phyloP scores from a whole-genome alignment of 1,284 basidiomycete species.

The Xerocomus alliaceus region DNA sequence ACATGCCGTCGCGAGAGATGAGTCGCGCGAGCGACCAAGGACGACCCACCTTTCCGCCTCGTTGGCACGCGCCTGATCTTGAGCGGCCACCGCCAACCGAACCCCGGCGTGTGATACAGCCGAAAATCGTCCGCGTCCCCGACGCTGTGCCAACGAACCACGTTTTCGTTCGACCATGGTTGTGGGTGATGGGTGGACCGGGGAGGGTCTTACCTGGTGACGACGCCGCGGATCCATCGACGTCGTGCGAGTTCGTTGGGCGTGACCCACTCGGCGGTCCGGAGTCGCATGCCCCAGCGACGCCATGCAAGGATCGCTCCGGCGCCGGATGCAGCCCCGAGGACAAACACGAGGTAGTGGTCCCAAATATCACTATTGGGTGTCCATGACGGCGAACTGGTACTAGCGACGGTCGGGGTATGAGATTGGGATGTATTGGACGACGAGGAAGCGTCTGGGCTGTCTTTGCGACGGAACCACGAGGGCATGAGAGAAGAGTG shows the following conservation, averaged over 20 bases:
- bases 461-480: conserved; percentile 18
- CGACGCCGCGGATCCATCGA: conserved; percentile 73
- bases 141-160: conserved; percentile 64
- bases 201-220: conserved; percentile 65
- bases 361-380: not conserved
- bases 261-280: conserved; percentile 69
- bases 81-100: conserved; percentile 76
- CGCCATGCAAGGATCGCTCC: conserved; percentile 51
- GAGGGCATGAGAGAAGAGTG: too few species aligned
- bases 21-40: too few species aligned
- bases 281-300: conserved; percentile 66
- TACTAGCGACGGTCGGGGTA: not conserved
- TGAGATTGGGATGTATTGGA: not conserved
- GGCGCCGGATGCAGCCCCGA: conserved; percentile 53
- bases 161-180: too few species aligned
- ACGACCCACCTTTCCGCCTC: conserved; percentile 50
- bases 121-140: conserved; percentile 84
- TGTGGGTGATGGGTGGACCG: not conserved
- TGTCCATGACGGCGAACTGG: conserved; percentile 6
- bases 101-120: conserved; percentile 82
- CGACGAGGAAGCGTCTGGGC: not conserved
- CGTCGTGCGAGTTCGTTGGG: conserved; percentile 60
- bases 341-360: conserved; percentile 41
- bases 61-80: conserved; percentile 71
- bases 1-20: not conserved